phyloP scores from a whole-genome alignment of 2,329 filamentous ascomycete species.

The Trichophyton mentagrophytes region DNA sequence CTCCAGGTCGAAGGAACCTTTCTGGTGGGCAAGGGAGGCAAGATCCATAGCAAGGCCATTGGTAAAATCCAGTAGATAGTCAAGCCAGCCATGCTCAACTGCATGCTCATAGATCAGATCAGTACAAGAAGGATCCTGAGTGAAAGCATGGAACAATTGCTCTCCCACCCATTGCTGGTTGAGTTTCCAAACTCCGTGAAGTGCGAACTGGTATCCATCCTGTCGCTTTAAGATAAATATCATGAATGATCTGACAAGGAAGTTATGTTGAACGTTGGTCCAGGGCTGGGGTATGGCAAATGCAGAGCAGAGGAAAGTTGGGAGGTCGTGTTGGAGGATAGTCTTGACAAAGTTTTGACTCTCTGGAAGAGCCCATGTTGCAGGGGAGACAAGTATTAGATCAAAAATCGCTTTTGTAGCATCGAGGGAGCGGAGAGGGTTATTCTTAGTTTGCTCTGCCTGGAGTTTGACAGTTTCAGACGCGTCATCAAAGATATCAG shows the following conservation, averaged over 20 bases:
- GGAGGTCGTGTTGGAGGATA: conserved; percentile 43
- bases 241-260: conserved; percentile 49
- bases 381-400: conserved; percentile 47
- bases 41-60: conserved; percentile 82
- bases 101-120: conserved; percentile 66
- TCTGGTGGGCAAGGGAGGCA: conserved; percentile 70
- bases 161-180: conserved; percentile 77
- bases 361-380: conserved; percentile 44
- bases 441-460: conserved; percentile 58
- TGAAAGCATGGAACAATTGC: conserved; percentile 65
- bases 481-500: conserved; percentile 49
- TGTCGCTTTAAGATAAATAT: conserved; percentile 71
- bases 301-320: conserved; percentile 40
- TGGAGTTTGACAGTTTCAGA: conserved; percentile 47
- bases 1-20: conserved; percentile 64
- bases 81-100: conserved; percentile 68
- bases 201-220: conserved; percentile 69
- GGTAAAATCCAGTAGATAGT: conserved; percentile 62
- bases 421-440: conserved; percentile 77
- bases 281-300: conserved; percentile 38
- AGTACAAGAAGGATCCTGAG: conserved; percentile 53
- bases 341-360: conserved; percentile 46
- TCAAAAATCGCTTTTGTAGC: conserved; percentile 59
- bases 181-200: conserved; percentile 84
- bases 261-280: conserved; percentile 36